Evolutionary conservation across 257 asterid species (phyloP).

Genomic region (Cynanchum wilfordii): DNA sequence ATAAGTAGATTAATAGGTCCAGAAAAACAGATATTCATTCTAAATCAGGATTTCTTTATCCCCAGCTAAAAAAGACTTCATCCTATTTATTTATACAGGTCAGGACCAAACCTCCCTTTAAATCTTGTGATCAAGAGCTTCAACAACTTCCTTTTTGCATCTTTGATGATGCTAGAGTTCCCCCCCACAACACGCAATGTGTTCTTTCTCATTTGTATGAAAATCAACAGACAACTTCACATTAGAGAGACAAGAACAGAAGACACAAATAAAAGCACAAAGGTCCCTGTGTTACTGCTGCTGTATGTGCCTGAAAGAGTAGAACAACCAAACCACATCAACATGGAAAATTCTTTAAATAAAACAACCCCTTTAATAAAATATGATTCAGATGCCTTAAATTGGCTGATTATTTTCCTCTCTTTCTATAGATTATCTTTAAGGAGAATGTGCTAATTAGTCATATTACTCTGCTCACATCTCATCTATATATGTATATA

Average conservation of each 20-base stretch:
- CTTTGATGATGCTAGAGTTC: not conserved
- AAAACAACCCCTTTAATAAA: not conserved
- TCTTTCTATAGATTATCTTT: not conserved
- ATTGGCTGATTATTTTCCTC: not conserved
- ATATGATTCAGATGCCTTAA: not conserved
- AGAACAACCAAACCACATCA: not conserved
- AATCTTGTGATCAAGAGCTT: not conserved
- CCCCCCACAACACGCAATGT: not conserved
- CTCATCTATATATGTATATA: not conserved
- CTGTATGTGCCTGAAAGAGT: slow-evolving; percentile 13
- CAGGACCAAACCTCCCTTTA: slow-evolving; percentile 2
- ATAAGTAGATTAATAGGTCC: slow-evolving; percentile 10
- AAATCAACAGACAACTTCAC: not conserved
- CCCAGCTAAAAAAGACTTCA: not conserved
- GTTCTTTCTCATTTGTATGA: not conserved
- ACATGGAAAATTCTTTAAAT: not conserved
- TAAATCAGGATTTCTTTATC: slow-evolving; percentile 8
- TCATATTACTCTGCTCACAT: not conserved
- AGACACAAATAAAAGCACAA: not conserved
- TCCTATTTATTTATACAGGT: slow-evolving; percentile 14
- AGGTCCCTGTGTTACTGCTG: not conserved
- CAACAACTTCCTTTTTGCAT: not conserved
- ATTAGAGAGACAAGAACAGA: not conserved
- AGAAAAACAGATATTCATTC: slow-evolving; percentile 2
- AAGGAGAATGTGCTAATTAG: not conserved